Evolutionary conservation across 495 filamentous ascomycete genomes (phyloP).

Genomic region (Penicillium bialowiezense): DNA sequence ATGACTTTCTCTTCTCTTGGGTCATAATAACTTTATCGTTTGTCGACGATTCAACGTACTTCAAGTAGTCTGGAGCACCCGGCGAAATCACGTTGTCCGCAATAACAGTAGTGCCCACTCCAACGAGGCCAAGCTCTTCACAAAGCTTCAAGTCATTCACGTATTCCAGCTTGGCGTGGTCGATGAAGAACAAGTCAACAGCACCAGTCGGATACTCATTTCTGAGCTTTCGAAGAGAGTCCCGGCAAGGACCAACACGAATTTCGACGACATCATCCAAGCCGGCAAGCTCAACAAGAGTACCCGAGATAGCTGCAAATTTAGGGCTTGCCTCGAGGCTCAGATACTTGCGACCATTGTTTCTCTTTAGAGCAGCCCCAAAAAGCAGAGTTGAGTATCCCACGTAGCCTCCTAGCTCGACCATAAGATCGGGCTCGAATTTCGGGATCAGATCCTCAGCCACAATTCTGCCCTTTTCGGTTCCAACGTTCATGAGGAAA

Average conservation of each 20-base stretch:
- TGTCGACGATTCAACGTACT: background rate
- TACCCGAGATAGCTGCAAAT: constrained; percentile 56
- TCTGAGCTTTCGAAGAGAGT: constrained; percentile 21
- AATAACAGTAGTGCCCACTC: constrained; percentile 49
- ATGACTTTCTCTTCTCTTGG: background rate
- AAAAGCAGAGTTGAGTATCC: constrained; percentile 72
- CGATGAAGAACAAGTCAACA: constrained; percentile 57
- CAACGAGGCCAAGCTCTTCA: constrained; percentile 57
- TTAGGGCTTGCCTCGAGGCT: constrained; percentile 61
- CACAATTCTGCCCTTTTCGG: constrained; percentile 63
- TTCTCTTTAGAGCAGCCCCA: constrained; percentile 49
- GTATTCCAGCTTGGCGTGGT: constrained; percentile 65
- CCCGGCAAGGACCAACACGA: constrained; percentile 16
- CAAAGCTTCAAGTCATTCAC: constrained; percentile 62
- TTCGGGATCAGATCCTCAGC: constrained; percentile 47
- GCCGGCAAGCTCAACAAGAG: constrained; percentile 62
- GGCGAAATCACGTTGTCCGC: constrained; percentile 69
- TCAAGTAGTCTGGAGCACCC: constrained; percentile 61
- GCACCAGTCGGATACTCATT: constrained; percentile 43
- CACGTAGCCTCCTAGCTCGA: constrained; percentile 74
- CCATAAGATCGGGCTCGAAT: constrained; percentile 45
- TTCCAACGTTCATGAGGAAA: constrained; percentile 66
- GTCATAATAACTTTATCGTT: background rate
- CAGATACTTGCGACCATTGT: constrained; percentile 53
- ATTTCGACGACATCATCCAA: constrained; percentile 51